Percentiles rank a stretch among this genome's conserved stretches.
Evolutionary conservation across 1,139 yeast species (phyloP).

Genomic region (Saccharomyces hybrid): DNA sequence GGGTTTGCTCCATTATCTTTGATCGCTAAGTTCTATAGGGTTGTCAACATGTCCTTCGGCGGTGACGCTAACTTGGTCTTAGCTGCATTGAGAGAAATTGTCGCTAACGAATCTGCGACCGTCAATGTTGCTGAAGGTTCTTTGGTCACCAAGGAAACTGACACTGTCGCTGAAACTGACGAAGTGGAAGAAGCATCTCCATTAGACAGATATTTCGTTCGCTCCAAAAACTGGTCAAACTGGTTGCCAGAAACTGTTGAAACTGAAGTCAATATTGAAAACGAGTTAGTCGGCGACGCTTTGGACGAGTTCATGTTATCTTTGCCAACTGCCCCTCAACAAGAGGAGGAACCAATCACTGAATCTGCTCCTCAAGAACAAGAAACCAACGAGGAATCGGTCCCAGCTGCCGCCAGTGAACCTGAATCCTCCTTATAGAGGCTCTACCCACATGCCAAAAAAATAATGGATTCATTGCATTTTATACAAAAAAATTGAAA

Average conservation of each 20-base stretch:
- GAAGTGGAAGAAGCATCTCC: slow-evolving; percentile 9
- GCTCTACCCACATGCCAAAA: not conserved
- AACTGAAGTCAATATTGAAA: slow-evolving; percentile 22
- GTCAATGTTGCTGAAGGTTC: slow-evolving; percentile 27
- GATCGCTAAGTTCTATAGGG: slow-evolving; percentile 29
- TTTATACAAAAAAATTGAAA: not conserved
- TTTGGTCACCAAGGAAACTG: slow-evolving; percentile 4
- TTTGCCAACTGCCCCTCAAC: slow-evolving; percentile 10
- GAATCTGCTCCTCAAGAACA: not conserved
- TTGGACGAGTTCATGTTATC: slow-evolving; percentile 20
- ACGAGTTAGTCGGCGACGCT: slow-evolving; percentile 15
- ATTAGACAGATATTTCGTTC: slow-evolving; percentile 23
- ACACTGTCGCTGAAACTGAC: slow-evolving; percentile 1
- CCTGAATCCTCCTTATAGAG: not conserved
- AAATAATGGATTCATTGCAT: slow-evolving; percentile 1
- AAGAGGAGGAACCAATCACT: not conserved
- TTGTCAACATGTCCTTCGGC: slow-evolving; percentile 31
- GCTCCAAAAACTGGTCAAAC: slow-evolving; percentile 26
- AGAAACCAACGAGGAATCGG: slow-evolving; percentile 2
- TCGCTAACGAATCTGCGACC: slow-evolving; percentile 25
- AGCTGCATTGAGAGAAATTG: slow-evolving; percentile 32
- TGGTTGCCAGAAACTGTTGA: slow-evolving; percentile 18
- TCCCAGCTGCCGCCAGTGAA: slow-evolving; percentile 3
- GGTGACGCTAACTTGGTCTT: slow-evolving; percentile 29
- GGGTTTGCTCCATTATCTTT: slow-evolving; percentile 30